phyloP scores from a whole-genome alignment of 177 flowering plant genomes.

The Telopea speciosissima region DNA sequence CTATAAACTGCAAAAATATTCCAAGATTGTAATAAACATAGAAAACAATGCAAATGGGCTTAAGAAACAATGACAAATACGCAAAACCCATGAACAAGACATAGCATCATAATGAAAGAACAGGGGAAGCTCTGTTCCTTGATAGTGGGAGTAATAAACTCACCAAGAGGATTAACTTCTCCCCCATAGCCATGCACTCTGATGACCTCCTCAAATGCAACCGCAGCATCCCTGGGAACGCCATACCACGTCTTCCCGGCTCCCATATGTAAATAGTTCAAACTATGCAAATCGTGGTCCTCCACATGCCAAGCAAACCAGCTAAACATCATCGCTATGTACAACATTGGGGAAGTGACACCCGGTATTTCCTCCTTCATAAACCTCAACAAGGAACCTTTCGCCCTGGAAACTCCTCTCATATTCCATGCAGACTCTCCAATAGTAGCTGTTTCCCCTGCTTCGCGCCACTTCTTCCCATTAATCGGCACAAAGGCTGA shows the following conservation, averaged over 20 bases:
- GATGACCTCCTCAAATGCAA: slow-evolving; percentile 89
- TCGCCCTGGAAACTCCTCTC: slow-evolving; percentile 82
- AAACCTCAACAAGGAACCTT: slow-evolving; percentile 79
- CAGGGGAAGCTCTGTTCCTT: slow-evolving; percentile 3
- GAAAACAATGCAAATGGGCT: neutral
- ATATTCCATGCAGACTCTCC: slow-evolving; percentile 95
- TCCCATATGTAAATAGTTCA: slow-evolving; percentile 94
- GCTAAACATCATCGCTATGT: slow-evolving; percentile 93
- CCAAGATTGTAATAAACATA: neutral
- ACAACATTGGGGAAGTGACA: slow-evolving; percentile 96
- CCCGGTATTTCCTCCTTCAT: slow-evolving; percentile 99
- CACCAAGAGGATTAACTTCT: slow-evolving; percentile 94
- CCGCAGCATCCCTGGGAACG: slow-evolving; percentile 84
- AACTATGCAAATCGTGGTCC: slow-evolving; percentile 96
- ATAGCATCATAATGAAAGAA: neutral
- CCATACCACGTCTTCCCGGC: slow-evolving; percentile 99
- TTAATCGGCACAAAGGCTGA: slow-evolving; percentile 59
- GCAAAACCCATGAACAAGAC: neutral
- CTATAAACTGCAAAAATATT: neutral
- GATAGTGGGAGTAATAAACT: slow-evolving; percentile 19
- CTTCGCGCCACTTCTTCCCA: slow-evolving; percentile 24
- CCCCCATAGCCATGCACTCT: slow-evolving; percentile 88
- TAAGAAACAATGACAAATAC: neutral
- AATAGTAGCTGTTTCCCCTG: slow-evolving; percentile 36
- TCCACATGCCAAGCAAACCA: slow-evolving; percentile 99